A percentile compares a stretch with the other conserved stretches of the same genome.
phyloP scores from a whole-genome alignment of 257 asterid genomes.

The Solanum sitiens region DNA sequence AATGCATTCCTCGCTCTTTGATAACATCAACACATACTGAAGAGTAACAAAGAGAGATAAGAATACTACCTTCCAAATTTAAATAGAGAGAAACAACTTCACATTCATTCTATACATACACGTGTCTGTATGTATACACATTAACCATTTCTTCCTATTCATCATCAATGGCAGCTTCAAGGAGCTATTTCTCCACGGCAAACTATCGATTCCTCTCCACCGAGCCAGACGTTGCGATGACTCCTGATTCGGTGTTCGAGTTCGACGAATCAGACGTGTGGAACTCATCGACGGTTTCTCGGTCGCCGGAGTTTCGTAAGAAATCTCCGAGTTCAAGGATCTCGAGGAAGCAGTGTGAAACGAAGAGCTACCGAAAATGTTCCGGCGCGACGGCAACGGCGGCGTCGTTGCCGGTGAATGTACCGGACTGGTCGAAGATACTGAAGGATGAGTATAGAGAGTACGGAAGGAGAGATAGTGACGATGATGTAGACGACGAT shows the following conservation, averaged over 20 bases:
- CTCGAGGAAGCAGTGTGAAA: background rate
- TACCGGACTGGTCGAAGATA: constrained; percentile 30
- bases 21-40: background rate
- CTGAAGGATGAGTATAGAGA: constrained; percentile 18
- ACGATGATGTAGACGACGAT: background rate
- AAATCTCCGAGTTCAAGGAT: background rate
- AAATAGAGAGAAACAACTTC: background rate
- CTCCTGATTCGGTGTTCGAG: constrained; percentile 3
- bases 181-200: constrained; percentile 1
- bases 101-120: background rate
- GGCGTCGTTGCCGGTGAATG: constrained; percentile 17
- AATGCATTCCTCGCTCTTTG: background rate
- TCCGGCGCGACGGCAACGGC: background rate
- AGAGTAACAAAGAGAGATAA: background rate
- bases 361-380: background rate
- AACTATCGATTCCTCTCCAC: background rate
- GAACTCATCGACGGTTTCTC: background rate
- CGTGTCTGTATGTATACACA: background rate
- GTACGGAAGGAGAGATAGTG: constrained; percentile 4
- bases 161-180: constrained; percentile 12
- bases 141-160: background rate
- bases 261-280: constrained; percentile 20
- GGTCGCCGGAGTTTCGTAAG: constrained; percentile 4
- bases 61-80: background rate
- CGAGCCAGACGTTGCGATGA: background rate